Evolutionary conservation across 2,329 filamentous ascomycete species (phyloP), one percentile per base, ranked within the genome.

Genomic region (Neofusicoccum laricinum): DNA sequence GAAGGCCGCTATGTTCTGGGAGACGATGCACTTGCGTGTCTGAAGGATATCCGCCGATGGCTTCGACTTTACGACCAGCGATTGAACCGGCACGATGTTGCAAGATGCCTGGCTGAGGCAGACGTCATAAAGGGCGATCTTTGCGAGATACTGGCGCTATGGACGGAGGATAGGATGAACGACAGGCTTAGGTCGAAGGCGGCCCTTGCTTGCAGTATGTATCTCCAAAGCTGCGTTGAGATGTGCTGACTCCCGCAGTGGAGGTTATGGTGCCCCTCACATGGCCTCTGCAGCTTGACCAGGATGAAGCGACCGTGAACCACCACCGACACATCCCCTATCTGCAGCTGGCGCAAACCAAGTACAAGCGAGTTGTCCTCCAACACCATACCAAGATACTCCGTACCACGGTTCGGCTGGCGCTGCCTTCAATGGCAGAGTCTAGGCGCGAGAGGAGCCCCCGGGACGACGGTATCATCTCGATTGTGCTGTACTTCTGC

Each of bases 1-100:
- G 89, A 93, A 72, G 91, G 91, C 64, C 85, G 85, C 72, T 99
- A 99, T 76, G 85, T 92, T 48, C 87, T 98, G 40, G 95, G 95
- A 77, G 94, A 98, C 77, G 94, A 97, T 74, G 94, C 93, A 12
- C 82, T 96, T 66, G 91, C 95, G 65, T 95, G 93, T 72, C 83
- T 99, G 64, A 93, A 94, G 67, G 95, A 99, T 78, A 84, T 99
- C 63, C 94, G 95, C 74, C 90, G 90, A 86, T 99, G 95, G 95
- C 85, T 99, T 69, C 93, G 92, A 70, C 87, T 97, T 67, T 95
- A 95, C 82, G 93, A 97, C 76, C 91, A 96, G 75, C 96, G 96
- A 76, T 88, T 90, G 68, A 96, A 97, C 75, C 90, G 94, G 69
- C 90, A 96, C 83, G 95, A 99, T 74, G 95, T 99, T 66, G 93